Conservation (phyloP, 2,329 filamentous ascomycete genomes). For the Curvularia spicifera region DNA sequence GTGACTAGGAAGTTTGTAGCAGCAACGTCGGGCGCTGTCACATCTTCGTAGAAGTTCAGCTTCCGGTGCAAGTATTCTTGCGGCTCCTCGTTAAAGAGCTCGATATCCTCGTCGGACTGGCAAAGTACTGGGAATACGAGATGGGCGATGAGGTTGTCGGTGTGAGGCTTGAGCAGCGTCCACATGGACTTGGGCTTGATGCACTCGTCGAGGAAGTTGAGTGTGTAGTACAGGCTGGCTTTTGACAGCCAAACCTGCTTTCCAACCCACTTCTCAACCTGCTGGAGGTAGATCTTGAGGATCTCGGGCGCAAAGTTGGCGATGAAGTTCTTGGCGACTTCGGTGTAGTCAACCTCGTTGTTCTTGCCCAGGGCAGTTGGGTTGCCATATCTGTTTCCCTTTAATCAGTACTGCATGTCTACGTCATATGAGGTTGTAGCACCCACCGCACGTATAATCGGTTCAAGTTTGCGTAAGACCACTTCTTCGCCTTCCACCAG, state of each 20-base stretch:
- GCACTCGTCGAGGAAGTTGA: constrained; percentile 96
- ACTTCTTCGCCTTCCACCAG: constrained; percentile 99
- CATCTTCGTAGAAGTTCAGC: constrained; percentile 97
- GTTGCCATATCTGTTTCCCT: constrained; percentile 79
- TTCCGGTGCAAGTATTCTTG: constrained; percentile 97
- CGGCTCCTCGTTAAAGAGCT: constrained; percentile 92
- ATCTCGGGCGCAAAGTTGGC: constrained; percentile 93
- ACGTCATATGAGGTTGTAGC: background rate
- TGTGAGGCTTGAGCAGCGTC: constrained; percentile 89
- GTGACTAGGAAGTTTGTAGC: constrained; percentile 97
- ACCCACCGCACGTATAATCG: constrained; percentile 86
- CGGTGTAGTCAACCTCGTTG: constrained; percentile 76
- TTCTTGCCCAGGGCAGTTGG: constrained; percentile 74
- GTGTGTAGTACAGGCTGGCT: constrained; percentile 88
- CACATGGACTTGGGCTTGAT: constrained; percentile 98
- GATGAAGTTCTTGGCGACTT: constrained; percentile 90
- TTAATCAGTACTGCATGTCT: constrained; percentile 39
- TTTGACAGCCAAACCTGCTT: constrained; percentile 96
- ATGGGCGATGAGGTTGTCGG: constrained; percentile 91
- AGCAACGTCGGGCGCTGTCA: constrained; percentile 91
- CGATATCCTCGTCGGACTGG: constrained; percentile 87
- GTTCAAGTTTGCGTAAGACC: constrained; percentile 98
- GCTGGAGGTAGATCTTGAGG: constrained; percentile 88
- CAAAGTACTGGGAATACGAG: constrained; percentile 96
- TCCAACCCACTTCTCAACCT: constrained; percentile 97